Evolutionary conservation across 768 basidiomycete genomes (phyloP).

Genomic region (Russula compacta): DNA sequence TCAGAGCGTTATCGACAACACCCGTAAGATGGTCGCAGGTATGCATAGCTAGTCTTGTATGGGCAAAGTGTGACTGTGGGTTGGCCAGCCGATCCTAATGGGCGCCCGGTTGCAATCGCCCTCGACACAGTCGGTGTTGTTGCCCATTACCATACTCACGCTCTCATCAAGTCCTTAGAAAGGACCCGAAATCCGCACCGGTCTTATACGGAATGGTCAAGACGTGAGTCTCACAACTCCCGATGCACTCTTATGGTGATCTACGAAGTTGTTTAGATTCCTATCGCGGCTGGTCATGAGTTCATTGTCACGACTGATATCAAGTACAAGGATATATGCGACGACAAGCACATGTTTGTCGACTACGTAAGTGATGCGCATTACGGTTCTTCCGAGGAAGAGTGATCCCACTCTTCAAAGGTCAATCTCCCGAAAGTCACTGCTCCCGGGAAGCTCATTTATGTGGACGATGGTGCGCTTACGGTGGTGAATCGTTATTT

Average conservation of each 20-base stretch:
- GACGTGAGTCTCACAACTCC: conserved; percentile 47
- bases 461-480: conserved; percentile 82
- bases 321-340: conserved; percentile 68
- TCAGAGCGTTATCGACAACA: conserved; percentile 98
- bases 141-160: neutral
- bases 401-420: conserved; percentile 31
- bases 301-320: conserved; percentile 83
- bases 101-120: conserved; percentile 94
- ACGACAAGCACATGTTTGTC: conserved; percentile 79
- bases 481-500: neutral
- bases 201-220: conserved; percentile 74
- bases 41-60: conserved; percentile 22
- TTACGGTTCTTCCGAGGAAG: neutral
- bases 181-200: conserved; percentile 99
- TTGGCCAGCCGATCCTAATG: conserved; percentile 49
- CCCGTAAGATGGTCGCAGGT: conserved; percentile 78
- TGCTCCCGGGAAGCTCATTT: conserved; percentile 93
- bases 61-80: conserved; percentile 1
- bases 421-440: conserved; percentile 92
- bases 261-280: conserved; percentile 41
- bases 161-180: conserved; percentile 45
- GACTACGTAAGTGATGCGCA: conserved; percentile 68
- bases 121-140: conserved; percentile 74
- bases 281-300: conserved; percentile 86
- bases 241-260: conserved; percentile 9